These are phyloP conservation scores for Bromus sterilis DNA, from an alignment of 176 grass and related monocot genomes.

Conservation along the genomic window DNA sequence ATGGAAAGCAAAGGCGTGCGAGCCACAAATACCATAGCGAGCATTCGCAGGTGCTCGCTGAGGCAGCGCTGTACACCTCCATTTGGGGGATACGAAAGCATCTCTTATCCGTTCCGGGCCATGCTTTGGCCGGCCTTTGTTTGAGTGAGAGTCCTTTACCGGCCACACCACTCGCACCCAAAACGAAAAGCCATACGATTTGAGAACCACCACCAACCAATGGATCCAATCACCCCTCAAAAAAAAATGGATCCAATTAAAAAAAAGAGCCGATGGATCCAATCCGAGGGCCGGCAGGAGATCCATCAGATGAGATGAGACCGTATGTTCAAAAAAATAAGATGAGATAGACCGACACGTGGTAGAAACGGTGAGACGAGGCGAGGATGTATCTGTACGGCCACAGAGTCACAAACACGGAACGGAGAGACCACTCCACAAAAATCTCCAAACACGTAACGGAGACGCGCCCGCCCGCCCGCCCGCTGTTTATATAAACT, in stretches of 20 bases:
- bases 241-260: too few relatives aligned
- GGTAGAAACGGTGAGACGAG: background rate
- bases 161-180: background rate
- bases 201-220: too few relatives aligned
- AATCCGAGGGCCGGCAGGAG: constrained; percentile 8
- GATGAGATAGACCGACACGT: background rate
- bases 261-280: too few relatives aligned
- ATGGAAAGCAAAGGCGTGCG: background rate
- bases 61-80: background rate
- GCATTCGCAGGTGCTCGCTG: too few relatives aligned
- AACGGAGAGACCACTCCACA: background rate
- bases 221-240: too few relatives aligned
- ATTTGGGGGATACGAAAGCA: background rate
- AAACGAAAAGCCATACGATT: background rate
- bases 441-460: background rate
- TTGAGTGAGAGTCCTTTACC: background rate
- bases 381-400: background rate
- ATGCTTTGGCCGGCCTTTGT: too few relatives aligned
- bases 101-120: background rate
- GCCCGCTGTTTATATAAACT: background rate
- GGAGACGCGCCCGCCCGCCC: background rate
- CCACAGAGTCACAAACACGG: background rate
- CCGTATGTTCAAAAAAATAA: too few relatives aligned
- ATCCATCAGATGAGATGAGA: background rate
- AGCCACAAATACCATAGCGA: background rate